Base-by-base conservation (phyloP, 768 basidiomycete genomes). In the Cytidiella melzeri region DNA sequence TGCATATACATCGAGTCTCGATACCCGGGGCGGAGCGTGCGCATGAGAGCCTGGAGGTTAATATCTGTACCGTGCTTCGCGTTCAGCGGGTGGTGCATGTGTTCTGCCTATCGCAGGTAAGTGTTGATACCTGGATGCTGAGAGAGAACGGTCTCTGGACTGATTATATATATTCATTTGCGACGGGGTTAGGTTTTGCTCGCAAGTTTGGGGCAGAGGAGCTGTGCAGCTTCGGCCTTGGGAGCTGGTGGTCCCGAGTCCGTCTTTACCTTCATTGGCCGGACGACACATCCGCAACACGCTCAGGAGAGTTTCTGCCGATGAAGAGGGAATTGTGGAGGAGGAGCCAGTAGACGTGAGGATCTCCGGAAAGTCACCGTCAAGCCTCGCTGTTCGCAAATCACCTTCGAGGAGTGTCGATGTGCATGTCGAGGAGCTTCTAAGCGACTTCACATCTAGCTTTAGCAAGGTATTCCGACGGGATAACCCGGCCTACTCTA, bases 31-130 rank as follows among this genome's bases (percentile, higher is more conserved):
- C 9, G 30, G 7, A 34, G 30, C 30, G 52, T 38, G 19, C 23
- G 47, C 30, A 55, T 57, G 36, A 53, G 64, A 1, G 67, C 63
- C 5, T 71, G 63, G 63, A 54, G 72, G 50, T 48, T 69, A 20
- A 52, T 69, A 43, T 51, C 64, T 0, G 59, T 66, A 21, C 56
- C 62, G 2, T 62, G 67, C 28, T 54, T 61, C 36, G 53, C 47
- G 9, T 25, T 69, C 11, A 69, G 69, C 13, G 50, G 59, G 3
- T 61, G 60, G 54, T 62, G 65, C 47, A 45, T 63, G 30, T 72
- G 70, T 50, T 59, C 66, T 24, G 66, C 63, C 5, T 67, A 59
- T 55, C 58, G 66, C 57, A 69, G 70, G 62, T 63, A 9, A 40
- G 46, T 45, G n/a, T n/a, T n/a, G n/a, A n/a, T n/a, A n/a, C n/a